phyloP scores from a whole-genome alignment of 345 rosid genomes.

The Acer yangbiense region DNA sequence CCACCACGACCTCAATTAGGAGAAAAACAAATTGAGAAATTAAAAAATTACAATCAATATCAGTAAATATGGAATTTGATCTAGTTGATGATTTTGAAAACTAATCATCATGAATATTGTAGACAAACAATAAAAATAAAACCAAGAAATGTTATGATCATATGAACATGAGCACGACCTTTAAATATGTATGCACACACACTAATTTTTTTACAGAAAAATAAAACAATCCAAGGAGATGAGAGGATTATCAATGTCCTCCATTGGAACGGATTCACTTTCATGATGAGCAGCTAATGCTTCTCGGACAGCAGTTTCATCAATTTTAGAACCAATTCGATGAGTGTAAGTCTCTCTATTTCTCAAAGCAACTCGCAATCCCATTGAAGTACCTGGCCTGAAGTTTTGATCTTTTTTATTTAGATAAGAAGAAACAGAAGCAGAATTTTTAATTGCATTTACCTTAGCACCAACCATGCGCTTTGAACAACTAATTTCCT shows the following conservation, averaged over 20 bases:
- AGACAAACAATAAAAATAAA: neutral
- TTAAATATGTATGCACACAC: conserved; percentile 12
- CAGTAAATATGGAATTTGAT: neutral
- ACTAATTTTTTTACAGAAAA: conserved; percentile 48
- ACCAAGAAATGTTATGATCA: neutral
- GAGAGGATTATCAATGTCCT: conserved; percentile 71
- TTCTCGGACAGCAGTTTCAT: conserved; percentile 43
- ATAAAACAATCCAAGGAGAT: conserved; percentile 94
- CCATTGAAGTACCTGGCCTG: conserved; percentile 28
- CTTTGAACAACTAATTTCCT: conserved; percentile 34
- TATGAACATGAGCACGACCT: conserved; percentile 3
- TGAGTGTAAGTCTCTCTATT: conserved; percentile 57
- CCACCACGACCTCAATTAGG: neutral
- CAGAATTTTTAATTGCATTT: conserved; percentile 20
- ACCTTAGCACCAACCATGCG: conserved; percentile 31
- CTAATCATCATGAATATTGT: neutral
- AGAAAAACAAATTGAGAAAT: neutral
- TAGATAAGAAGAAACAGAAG: conserved; percentile 35
- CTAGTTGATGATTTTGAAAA: conserved; percentile 8
- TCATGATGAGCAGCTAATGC: conserved; percentile 36
- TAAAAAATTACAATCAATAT: neutral
- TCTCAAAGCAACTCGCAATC: conserved; percentile 29
- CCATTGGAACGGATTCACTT: conserved; percentile 34
- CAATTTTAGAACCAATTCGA: conserved; percentile 55
- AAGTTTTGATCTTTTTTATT: conserved; percentile 33